Evolutionary conservation across 495 filamentous ascomycete genomes (phyloP).

Genomic region (Tuber indicum): DNA sequence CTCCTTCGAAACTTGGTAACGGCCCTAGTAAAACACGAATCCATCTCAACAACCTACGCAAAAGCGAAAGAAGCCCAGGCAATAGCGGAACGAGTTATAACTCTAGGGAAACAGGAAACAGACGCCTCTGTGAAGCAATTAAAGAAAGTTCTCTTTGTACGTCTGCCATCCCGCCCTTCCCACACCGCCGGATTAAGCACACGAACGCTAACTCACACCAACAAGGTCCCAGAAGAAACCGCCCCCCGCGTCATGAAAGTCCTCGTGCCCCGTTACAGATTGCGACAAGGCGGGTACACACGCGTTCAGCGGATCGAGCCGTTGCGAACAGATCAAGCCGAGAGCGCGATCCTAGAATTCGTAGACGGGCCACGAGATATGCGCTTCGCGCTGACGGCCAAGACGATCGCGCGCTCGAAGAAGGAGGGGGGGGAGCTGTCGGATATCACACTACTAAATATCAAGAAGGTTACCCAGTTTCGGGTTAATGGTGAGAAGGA

Average conservation of each 20-base stretch:
- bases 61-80: conserved; percentile 97
- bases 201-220: not conserved
- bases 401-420: conserved; percentile 61
- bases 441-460: conserved; percentile 67
- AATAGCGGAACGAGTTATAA: conserved; percentile 87
- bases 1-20: conserved; percentile 94
- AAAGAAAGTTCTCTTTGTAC: conserved; percentile 72
- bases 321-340: conserved; percentile 67
- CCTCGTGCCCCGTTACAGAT: conserved; percentile 68
- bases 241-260: conserved; percentile 83
- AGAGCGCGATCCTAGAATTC: conserved; percentile 86
- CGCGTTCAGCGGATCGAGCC: conserved; percentile 81
- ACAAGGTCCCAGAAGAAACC: conserved; percentile 56
- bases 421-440: conserved; percentile 51
- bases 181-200: not conserved
- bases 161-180: conserved; percentile 39
- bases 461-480: conserved; percentile 77
- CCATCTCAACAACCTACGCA: conserved; percentile 86
- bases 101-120: conserved; percentile 83
- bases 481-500: conserved; percentile 58
- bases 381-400: conserved; percentile 86
- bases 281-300: conserved; percentile 88
- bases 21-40: conserved; percentile 86
- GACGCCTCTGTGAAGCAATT: conserved; percentile 63
- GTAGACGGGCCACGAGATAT: conserved; percentile 94